A percentile compares a stretch with the other conserved stretches of the same genome.
Conservation (phyloP, 441 rosid genomes). For the Euphorbia corollata region DNA sequence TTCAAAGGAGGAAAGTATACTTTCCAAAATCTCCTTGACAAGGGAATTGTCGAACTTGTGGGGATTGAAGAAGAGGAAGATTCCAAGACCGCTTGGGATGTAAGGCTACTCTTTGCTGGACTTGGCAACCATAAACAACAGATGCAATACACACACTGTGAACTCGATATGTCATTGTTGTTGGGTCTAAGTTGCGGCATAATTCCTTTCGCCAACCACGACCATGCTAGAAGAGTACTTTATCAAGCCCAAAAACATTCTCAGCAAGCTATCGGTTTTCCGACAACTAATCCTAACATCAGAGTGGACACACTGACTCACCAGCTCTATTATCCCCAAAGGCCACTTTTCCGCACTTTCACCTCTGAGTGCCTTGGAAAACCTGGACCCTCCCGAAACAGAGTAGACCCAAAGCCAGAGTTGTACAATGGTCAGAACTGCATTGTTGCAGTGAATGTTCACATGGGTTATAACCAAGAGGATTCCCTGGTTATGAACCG, state of each 20-base stretch:
- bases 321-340: conserved; percentile 74
- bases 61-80: conserved; percentile 96
- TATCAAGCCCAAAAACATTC: conserved; percentile 88
- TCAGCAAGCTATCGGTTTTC: conserved; percentile 87
- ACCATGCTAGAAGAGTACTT: conserved; percentile 84
- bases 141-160: conserved; percentile 61
- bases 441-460: conserved; percentile 89
- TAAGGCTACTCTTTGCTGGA: conserved; percentile 46
- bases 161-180: conserved; percentile 74
- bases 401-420: conserved; percentile 45
- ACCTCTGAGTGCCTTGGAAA: conserved; percentile 63
- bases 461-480: conserved; percentile 91
- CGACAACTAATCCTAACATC: conserved; percentile 71
- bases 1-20: conserved; percentile 42
- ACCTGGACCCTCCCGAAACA: conserved; percentile 30
- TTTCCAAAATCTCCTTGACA: conserved; percentile 53
- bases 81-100: conserved; percentile 59
- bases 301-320: conserved; percentile 80
- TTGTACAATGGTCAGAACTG: conserved; percentile 80
- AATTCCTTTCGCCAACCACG: conserved; percentile 82
- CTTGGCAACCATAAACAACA: conserved; percentile 28
- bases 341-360: conserved; percentile 72
- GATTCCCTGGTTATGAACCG: conserved; percentile 89
- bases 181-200: conserved; percentile 83
- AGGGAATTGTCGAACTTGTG: conserved; percentile 62